Evolutionary conservation across 805 yeast species (phyloP).

Genomic region (Wickerhamia fluorescens): DNA sequence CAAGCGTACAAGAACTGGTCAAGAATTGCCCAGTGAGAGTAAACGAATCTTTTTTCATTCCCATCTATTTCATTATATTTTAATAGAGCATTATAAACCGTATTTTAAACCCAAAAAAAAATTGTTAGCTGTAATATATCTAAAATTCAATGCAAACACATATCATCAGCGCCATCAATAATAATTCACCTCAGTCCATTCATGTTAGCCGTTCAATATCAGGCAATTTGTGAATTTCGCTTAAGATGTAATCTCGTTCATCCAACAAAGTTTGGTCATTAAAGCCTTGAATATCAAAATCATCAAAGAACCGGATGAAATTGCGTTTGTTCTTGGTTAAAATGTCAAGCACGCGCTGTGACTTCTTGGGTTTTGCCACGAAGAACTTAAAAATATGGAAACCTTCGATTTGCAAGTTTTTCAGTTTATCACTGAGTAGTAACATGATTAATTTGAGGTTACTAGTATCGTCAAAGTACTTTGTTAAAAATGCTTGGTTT

Average conservation of each 20-base stretch:
- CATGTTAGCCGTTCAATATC: too few species aligned
- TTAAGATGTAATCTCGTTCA: slow-evolving; percentile 75
- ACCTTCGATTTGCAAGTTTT: slow-evolving; percentile 83
- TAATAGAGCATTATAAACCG: too few species aligned
- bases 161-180: too few species aligned
- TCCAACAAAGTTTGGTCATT: slow-evolving; percentile 64
- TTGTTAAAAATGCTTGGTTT: slow-evolving; percentile 65
- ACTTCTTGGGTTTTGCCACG: slow-evolving; percentile 91
- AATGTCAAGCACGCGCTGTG: slow-evolving; percentile 73
- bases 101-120: too few species aligned
- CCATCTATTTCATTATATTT: too few species aligned
- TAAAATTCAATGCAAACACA: background rate
- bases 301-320: slow-evolving; percentile 59
- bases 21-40: slow-evolving; percentile 20
- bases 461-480: slow-evolving; percentile 73
- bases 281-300: slow-evolving; percentile 54
- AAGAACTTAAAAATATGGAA: slow-evolving; percentile 91
- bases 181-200: too few species aligned
- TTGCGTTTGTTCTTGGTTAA: slow-evolving; percentile 77
- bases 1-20: slow-evolving; percentile 56
- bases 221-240: slow-evolving; percentile 69
- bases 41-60: background rate
- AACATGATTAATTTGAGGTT: slow-evolving; percentile 85
- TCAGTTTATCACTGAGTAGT: slow-evolving; percentile 78
- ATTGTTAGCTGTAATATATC: background rate